Evolutionary conservation across 2,329 filamentous ascomycete genomes (phyloP), one percentile per base, ranked within the genome.

Genomic region (Talaromyces sp.): DNA sequence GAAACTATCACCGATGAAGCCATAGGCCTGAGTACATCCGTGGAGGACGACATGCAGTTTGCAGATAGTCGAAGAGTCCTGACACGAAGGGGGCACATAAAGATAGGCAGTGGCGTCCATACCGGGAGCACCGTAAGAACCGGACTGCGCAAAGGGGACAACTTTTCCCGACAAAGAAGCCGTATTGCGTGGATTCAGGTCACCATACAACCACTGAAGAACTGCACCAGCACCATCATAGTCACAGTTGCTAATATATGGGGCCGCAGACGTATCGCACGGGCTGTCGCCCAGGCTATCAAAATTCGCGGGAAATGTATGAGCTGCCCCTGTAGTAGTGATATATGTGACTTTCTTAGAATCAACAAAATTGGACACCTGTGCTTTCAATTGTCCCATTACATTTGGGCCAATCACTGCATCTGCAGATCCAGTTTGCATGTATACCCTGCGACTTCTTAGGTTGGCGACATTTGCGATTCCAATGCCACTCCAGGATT

Each of bases 191-290:
- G 57, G 39, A 11, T 53, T 56, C 2, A 65, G 40, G 6, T n/a
- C 1, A 2, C 55, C 59, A 41, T 65, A 62, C n/a, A 64, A 31
- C 62, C 59, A 64, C 22, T 61, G 10, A 8, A 64, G 37, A n/a
- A 52, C 61, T 15, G 57, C 62, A 5, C 63, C 63, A 15, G 62
- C 63, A 19, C 63, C 63, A 41, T 65, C 63, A 35, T 63, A 65
- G n/a, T 41, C 39, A 19, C 63, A 63, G 41, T 65, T 63, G 31
- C 63, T 65, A 31, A 63, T 53, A 31, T 58, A 65, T 7, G 62
- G 63, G 0, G 61, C 58, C 5, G 31, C 37, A 7, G 62, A 59
- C n/a, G 11, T 28, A 9, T 35, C 40, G 33, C 63, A 65, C 1
- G 51, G 21, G 22, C 59, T 64, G 39, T 64, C 56, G 3, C 61